Evolutionary conservation across 2,329 filamentous ascomycete genomes (phyloP).

Genomic region (Stachybotrys chlorohalonatus): DNA sequence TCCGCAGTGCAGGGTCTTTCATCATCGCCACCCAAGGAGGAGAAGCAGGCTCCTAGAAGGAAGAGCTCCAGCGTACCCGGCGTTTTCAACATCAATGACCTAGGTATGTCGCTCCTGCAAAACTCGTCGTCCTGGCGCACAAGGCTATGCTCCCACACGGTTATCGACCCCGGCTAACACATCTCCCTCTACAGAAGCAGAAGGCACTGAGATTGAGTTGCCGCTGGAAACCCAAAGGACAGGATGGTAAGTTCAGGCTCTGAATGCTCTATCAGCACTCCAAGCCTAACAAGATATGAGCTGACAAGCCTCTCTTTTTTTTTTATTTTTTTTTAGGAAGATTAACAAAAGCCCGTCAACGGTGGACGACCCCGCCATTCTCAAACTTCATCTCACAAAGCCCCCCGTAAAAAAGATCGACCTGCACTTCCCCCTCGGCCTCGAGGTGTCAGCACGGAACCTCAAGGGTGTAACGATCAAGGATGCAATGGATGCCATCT

Average conservation of each 20-base stretch:
- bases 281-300: neutral
- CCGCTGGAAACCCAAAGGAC: conserved; percentile 78
- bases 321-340: conserved; percentile 52
- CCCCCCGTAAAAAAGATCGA: conserved; percentile 92
- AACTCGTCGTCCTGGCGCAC: conserved; percentile 1
- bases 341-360: conserved; percentile 76
- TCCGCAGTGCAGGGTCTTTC: conserved; percentile 77
- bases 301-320: conserved; percentile 5
- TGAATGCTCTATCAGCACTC: neutral
- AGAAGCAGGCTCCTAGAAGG: conserved; percentile 50
- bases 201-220: conserved; percentile 62
- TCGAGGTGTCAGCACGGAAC: conserved; percentile 84
- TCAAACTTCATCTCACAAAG: conserved; percentile 71
- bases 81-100: conserved; percentile 67
- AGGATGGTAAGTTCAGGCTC: conserved; percentile 60
- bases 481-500: conserved; percentile 88
- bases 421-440: conserved; percentile 79
- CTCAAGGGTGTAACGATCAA: conserved; percentile 94
- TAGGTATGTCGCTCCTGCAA: conserved; percentile 50
- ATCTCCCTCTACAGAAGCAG: conserved; percentile 48
- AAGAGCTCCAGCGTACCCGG: conserved; percentile 64
- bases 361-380: conserved; percentile 73
- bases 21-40: conserved; percentile 57
- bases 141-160: neutral
- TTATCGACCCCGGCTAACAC: conserved; percentile 6